These are phyloP conservation scores for Elaeis guineensis DNA, from an alignment of 176 grass and related monocot species.

Conservation along the genomic window DNA sequence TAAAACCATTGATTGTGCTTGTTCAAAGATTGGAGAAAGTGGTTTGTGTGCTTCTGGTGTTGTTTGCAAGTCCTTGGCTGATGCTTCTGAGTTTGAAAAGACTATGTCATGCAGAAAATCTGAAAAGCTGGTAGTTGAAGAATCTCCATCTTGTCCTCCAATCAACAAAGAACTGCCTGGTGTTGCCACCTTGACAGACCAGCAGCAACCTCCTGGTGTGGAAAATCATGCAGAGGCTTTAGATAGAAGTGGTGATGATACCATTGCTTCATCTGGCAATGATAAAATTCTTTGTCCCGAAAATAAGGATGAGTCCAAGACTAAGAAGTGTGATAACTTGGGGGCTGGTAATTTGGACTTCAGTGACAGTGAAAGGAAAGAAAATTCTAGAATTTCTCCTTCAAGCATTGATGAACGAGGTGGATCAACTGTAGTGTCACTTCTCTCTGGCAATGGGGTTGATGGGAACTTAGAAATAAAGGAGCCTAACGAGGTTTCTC, in stretches of 20 bases:
- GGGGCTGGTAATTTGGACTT: slow-evolving; percentile 17
- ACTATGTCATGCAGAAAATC: slow-evolving; percentile 12
- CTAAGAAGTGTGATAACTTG: not conserved
- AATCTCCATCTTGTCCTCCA: slow-evolving; percentile 14
- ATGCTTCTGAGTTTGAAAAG: slow-evolving; percentile 5
- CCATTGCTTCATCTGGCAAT: not conserved
- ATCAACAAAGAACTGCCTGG: slow-evolving; percentile 21
- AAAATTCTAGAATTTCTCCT: slow-evolving; percentile 4
- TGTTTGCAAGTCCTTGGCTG: slow-evolving; percentile 10
- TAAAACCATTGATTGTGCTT: slow-evolving; percentile 10
- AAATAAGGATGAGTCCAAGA: not conserved
- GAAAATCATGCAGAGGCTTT: slow-evolving; percentile 13
- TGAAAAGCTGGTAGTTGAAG: slow-evolving; percentile 12
- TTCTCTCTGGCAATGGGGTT: slow-evolving; percentile 18
- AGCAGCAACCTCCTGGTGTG: slow-evolving; percentile 10
- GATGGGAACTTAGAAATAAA: slow-evolving; percentile 8
- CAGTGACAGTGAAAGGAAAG: slow-evolving; percentile 29
- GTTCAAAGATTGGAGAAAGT: slow-evolving; percentile 37
- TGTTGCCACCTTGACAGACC: slow-evolving; percentile 21
- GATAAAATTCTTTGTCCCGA: not conserved
- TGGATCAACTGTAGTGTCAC: slow-evolving; percentile 15
- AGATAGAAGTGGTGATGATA: slow-evolving; percentile 17
- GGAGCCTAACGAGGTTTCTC: slow-evolving; percentile 24
- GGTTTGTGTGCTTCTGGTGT: slow-evolving; percentile 19
- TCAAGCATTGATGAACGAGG: slow-evolving; percentile 17